These are phyloP conservation scores for Solanum ahanhuiri DNA, from an alignment of 257 asterid genomes.

Conservation along the genomic window DNA sequence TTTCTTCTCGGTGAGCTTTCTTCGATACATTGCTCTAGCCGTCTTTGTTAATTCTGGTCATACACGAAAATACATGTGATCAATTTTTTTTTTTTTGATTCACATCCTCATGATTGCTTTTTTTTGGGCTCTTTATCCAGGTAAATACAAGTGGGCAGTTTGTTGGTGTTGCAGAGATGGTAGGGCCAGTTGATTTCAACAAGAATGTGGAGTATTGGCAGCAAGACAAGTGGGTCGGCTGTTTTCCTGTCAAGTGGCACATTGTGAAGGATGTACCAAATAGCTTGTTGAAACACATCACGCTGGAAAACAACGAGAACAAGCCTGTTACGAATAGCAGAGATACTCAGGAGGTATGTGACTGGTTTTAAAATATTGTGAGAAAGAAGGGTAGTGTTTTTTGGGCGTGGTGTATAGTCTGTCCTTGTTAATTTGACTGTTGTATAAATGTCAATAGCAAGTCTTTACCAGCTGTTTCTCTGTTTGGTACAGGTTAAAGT, in stretches of 20 bases:
- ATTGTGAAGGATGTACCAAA: constrained; percentile 76
- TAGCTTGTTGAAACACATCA: constrained; percentile 60
- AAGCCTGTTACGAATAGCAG: constrained; percentile 75
- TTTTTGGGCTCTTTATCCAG: constrained; percentile 10
- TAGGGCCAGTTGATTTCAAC: constrained; percentile 63
- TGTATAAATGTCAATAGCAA: neutral
- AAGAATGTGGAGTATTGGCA: constrained; percentile 76
- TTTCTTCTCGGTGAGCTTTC: constrained; percentile 52
- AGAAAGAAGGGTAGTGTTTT: neutral
- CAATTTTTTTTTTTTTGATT: neutral
- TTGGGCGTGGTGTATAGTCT: neutral
- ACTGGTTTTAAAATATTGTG: neutral
- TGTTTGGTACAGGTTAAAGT: constrained; percentile 40
- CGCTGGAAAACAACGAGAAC: constrained; percentile 67
- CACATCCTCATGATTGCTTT: neutral
- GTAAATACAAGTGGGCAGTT: constrained; percentile 79
- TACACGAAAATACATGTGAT: neutral
- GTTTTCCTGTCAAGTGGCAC: constrained; percentile 84
- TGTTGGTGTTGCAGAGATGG: constrained; percentile 78
- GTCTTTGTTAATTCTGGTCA: neutral
- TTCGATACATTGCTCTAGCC: neutral
- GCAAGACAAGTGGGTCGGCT: constrained; percentile 84
- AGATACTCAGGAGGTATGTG: constrained; percentile 71
- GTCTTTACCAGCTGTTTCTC: neutral
- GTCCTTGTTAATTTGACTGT: neutral